Base-by-base conservation (phyloP, 768 basidiomycete genomes). In the Trametes gibbosa region DNA sequence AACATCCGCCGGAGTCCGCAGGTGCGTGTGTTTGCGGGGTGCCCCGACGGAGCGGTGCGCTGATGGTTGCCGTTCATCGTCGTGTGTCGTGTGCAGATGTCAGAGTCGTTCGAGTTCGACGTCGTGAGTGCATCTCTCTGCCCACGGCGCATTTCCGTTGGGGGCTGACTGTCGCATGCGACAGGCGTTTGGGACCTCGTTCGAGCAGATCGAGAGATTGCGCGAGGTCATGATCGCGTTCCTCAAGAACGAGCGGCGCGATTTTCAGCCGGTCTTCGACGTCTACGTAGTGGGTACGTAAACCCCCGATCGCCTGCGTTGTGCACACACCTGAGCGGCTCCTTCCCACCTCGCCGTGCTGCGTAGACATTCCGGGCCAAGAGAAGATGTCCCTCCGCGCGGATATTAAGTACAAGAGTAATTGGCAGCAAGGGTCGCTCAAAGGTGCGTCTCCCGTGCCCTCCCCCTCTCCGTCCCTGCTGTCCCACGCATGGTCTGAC, bases 331-430 rank as follows among this genome's bases (percentile, higher is more conserved):
- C 34, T 40, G 12, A n/a, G 53, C 6, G 25, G 10, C 8, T 40
- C 9, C 35, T 53, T 16, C 42, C 10, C 39, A 21, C 46, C 7
- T 24, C 19, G 40, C 71, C 35, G 63, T 19, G 16, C 19, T 14
- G 41, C 46, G 62, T 48, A 84, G 92, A 92, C 69, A 86, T 92
- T 66, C 87, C 90, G 21, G 89, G 81, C 6, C 93, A 95, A 69
- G 79, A 79, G 58, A 92, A 86, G 72, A 83, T 95, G 81, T 81
- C 81, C 0, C 78, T 93, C 21, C 81, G 81, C 57, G 88, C 87
- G 41, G 86, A 89, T 68, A 95, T 95, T 75, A 91, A 87, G 74
- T 95, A 92, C 77, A 93, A 92, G 77, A 85, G 85, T 64, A 95
- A 94, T 69, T 86, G 84, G 75, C 92, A 95, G 69, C 87, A 89